phyloP scores from a whole-genome alignment of 2,329 filamentous ascomycete species.

The Penicillium aurantiogriseum region DNA sequence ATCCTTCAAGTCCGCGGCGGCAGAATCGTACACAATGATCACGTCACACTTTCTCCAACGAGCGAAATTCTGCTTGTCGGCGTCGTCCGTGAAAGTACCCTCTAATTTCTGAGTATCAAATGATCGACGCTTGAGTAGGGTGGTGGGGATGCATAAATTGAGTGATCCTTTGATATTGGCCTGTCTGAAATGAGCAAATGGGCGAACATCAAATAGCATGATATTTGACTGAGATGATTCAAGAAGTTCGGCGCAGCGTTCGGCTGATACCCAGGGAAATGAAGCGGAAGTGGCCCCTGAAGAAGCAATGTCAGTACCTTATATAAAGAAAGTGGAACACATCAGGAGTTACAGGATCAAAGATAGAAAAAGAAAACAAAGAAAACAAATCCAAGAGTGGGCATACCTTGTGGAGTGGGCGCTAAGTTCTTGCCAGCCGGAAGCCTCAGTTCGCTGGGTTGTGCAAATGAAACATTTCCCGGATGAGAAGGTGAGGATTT shows the following conservation, averaged over 20 bases:
- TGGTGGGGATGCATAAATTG: conserved; percentile 93
- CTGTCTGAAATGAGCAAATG: conserved; percentile 75
- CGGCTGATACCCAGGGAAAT: conserved; percentile 48
- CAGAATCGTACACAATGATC: conserved; percentile 84
- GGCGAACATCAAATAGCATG: conserved; percentile 80
- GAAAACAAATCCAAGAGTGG: background rate
- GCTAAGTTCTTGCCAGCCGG: background rate
- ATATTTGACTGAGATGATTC: conserved; percentile 53
- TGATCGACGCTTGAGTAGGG: conserved; percentile 82
- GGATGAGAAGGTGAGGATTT: background rate
- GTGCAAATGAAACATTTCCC: background rate
- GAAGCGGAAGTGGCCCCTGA: conserved; percentile 5
- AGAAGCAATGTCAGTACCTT: conserved; percentile 7
- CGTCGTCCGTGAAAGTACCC: conserved; percentile 75
- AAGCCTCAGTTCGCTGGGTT: background rate
- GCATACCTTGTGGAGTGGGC: conserved; percentile 10
- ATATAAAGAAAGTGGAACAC: background rate
- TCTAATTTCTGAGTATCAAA: conserved; percentile 86
- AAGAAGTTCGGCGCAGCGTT: conserved; percentile 58
- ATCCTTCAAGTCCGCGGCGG: conserved; percentile 75
- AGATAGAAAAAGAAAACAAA: background rate
- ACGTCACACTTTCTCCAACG: conserved; percentile 71
- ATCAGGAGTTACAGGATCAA: background rate
- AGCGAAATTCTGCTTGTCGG: conserved; percentile 70
- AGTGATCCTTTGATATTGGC: conserved; percentile 76